Conservation (phyloP, 306 rosid genomes). For the Vigna trinervia region DNA sequence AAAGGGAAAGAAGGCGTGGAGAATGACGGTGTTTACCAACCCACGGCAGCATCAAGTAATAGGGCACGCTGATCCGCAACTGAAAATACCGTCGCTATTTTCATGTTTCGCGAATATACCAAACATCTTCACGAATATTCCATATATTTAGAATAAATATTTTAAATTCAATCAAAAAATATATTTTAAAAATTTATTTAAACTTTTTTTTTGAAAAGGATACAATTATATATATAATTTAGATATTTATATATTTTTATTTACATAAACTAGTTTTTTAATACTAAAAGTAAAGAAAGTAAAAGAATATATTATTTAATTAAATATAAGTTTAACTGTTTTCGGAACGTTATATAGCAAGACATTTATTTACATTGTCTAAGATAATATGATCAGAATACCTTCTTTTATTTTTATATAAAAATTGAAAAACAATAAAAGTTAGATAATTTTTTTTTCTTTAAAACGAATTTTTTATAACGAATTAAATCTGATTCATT, state of each 20-base stretch:
- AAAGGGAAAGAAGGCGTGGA: background rate
- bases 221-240: too few relatives aligned
- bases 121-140: background rate
- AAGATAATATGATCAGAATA: background rate
- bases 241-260: too few relatives aligned
- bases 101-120: slow-evolving; percentile 1
- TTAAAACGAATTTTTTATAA: background rate
- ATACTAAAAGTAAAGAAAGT: too few relatives aligned
- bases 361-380: background rate
- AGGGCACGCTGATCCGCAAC: background rate
- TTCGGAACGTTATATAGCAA: background rate
- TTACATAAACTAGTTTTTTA: too few relatives aligned
- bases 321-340: too few relatives aligned
- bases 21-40: background rate
- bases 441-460: too few relatives aligned
- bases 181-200: too few relatives aligned
- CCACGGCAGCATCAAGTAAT: background rate
- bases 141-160: background rate
- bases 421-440: background rate
- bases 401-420: background rate
- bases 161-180: too few relatives aligned
- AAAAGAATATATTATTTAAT: too few relatives aligned
- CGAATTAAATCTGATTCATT: background rate
- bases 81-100: background rate
- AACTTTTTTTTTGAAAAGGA: too few relatives aligned